Evolutionary conservation across 177 flowering plant genomes (phyloP).

Genomic region (Viscum album): DNA sequence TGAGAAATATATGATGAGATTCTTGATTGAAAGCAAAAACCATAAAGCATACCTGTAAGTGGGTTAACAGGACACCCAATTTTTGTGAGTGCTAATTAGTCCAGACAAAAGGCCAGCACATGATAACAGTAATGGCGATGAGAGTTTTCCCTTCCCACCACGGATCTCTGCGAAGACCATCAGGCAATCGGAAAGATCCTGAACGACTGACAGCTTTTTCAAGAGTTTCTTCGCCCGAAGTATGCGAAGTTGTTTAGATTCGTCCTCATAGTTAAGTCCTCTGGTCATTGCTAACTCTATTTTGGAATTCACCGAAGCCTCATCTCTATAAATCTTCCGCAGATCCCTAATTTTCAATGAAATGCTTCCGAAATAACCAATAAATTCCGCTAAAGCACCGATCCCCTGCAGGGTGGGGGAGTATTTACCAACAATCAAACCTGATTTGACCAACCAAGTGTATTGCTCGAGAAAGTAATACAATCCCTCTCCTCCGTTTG

Average conservation of each 20-base stretch:
- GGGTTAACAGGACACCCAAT: slow-evolving; percentile 74
- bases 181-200: slow-evolving; percentile 74
- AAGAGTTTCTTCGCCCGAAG: slow-evolving; percentile 49
- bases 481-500: slow-evolving; percentile 79
- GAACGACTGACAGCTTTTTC: slow-evolving; percentile 70
- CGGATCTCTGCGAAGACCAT: slow-evolving; percentile 75
- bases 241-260: slow-evolving; percentile 23
- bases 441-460: slow-evolving; percentile 71
- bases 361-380: slow-evolving; percentile 71
- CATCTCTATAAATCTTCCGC: slow-evolving; percentile 35
- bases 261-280: slow-evolving; percentile 26
- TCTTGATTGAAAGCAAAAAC: too few relatives aligned
- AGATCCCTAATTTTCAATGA: slow-evolving; percentile 53
- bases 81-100: slow-evolving; percentile 82
- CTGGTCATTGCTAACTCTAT: slow-evolving; percentile 28
- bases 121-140: slow-evolving; percentile 51
- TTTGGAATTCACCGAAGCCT: slow-evolving; percentile 26
- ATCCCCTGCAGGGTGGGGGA: slow-evolving; percentile 31
- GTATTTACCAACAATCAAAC: slow-evolving; percentile 43
- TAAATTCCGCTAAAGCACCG: slow-evolving; percentile 76
- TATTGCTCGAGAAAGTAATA: slow-evolving; percentile 78
- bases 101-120: slow-evolving; percentile 77
- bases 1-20: too few relatives aligned
- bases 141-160: slow-evolving; percentile 52
- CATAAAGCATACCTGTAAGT: too few relatives aligned